These are phyloP conservation scores for Coffea eugenioides DNA, from an alignment of 257 asterid genomes.

Conservation along the genomic window DNA sequence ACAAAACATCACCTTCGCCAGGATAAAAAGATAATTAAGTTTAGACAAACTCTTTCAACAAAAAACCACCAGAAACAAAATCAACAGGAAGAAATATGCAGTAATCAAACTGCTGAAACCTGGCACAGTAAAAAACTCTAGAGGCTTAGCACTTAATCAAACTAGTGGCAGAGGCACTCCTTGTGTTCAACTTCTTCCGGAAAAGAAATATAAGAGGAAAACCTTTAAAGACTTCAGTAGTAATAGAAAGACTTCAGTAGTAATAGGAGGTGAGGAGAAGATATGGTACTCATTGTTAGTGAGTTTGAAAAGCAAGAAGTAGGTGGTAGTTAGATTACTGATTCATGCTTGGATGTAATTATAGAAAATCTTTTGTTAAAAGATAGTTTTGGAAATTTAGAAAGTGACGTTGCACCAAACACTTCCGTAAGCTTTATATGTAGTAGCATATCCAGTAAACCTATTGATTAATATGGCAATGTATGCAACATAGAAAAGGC, in stretches of 20 bases:
- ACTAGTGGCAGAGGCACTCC: too few relatives aligned
- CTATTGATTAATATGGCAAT: neutral
- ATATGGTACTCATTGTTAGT: neutral
- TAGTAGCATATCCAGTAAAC: neutral
- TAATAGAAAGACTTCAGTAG: too few relatives aligned
- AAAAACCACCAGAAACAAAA: neutral
- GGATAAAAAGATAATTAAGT: neutral
- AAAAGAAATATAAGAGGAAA: neutral
- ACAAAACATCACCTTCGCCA: neutral
- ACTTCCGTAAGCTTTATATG: too few relatives aligned
- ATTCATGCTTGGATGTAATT: too few relatives aligned
- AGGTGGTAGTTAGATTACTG: neutral
- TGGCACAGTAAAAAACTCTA: neutral
- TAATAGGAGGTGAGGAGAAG: neutral
- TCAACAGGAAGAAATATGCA: neutral
- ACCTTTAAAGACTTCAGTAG: neutral
- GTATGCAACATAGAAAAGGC: neutral
- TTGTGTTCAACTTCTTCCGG: neutral
- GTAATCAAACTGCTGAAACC: neutral
- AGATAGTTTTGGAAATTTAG: too few relatives aligned
- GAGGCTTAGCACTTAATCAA: neutral
- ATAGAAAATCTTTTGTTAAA: too few relatives aligned
- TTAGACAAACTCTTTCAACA: neutral
- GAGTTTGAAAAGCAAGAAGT: neutral
- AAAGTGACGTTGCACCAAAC: too few relatives aligned